These are phyloP conservation scores for Chlorella sp. DNA, from an alignment of 139 green algal species.

Conservation along the genomic window DNA sequence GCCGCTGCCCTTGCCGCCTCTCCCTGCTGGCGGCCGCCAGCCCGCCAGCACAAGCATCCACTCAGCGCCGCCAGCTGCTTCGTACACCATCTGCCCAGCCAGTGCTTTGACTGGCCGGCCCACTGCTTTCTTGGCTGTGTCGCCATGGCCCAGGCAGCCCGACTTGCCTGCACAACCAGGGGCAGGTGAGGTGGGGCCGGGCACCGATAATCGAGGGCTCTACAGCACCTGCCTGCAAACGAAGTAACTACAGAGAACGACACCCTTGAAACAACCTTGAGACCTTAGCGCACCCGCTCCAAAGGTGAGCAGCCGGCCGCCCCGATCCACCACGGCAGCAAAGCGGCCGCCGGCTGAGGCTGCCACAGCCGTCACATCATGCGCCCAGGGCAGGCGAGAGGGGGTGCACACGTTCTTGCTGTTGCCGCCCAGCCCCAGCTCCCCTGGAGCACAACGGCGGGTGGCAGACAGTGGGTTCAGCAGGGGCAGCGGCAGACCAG, in stretches of 20 bases:
- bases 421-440: slow-evolving; percentile 25
- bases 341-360: slow-evolving; percentile 27
- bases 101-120: slow-evolving; percentile 21
- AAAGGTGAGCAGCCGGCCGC: slow-evolving; percentile 22
- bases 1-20: not conserved
- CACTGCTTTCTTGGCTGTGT: slow-evolving; percentile 28
- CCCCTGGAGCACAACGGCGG: not conserved
- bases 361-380: not conserved
- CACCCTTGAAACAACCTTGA: no score
- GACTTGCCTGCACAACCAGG: slow-evolving; percentile 7
- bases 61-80: not conserved
- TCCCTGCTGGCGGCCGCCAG: not conserved
- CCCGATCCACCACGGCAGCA: slow-evolving; percentile 1
- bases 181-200: not conserved
- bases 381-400: slow-evolving; percentile 26
- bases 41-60: slow-evolving; percentile 16
- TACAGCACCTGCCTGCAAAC: no score
- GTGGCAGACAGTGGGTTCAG: not conserved
- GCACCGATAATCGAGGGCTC: no score
- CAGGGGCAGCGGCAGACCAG: not conserved
- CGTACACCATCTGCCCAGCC: not conserved
- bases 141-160: slow-evolving; percentile 26
- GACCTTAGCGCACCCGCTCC: not conserved
- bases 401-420: not conserved
- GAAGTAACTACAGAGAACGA: no score